A percentile compares a stretch with the other conserved stretches of the same genome.
Evolutionary conservation across 805 yeast genomes (phyloP).

Genomic region (Candida vartiovaarae): DNA sequence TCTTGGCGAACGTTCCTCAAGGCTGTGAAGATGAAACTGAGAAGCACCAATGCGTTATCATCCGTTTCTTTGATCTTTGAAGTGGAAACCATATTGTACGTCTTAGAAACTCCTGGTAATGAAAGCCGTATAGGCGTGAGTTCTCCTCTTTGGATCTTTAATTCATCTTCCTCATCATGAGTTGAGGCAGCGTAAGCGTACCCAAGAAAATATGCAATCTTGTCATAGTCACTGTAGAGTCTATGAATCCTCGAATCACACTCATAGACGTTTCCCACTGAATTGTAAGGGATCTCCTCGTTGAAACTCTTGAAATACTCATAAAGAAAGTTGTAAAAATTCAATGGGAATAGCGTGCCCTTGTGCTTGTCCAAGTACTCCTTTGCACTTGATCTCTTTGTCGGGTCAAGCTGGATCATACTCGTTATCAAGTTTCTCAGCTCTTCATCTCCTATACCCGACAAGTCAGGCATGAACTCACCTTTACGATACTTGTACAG

Average conservation of each 20-base stretch:
- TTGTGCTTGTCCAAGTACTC: slow-evolving; percentile 45
- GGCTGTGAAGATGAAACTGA: slow-evolving; percentile 52
- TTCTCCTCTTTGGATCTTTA: slow-evolving; percentile 8
- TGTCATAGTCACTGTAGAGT: slow-evolving; percentile 52
- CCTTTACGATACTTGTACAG: slow-evolving; percentile 72
- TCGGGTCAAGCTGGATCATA: slow-evolving; percentile 63
- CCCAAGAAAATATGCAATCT: slow-evolving; percentile 35
- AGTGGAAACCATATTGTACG: slow-evolving; percentile 36
- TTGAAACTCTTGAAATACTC: slow-evolving; percentile 49
- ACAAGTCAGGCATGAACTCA: slow-evolving; percentile 59
- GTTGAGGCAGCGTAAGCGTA: slow-evolving; percentile 21
- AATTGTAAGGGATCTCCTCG: slow-evolving; percentile 13
- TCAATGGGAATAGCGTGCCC: slow-evolving; percentile 52
- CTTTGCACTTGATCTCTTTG: slow-evolving; percentile 46
- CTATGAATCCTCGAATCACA: slow-evolving; percentile 53
- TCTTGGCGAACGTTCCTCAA: slow-evolving; percentile 56
- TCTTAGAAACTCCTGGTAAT: slow-evolving; percentile 43
- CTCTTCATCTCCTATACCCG: slow-evolving; percentile 42
- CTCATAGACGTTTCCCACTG: slow-evolving; percentile 28
- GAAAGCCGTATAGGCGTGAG: slow-evolving; percentile 35
- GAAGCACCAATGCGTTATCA: slow-evolving; percentile 48
- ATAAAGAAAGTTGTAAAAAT: slow-evolving; percentile 62
- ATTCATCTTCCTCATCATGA: slow-evolving; percentile 1
- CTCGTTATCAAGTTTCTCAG: slow-evolving; percentile 49
- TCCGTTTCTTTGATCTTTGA: slow-evolving; percentile 27